Conservation (phyloP, 495 filamentous ascomycete species). For the Trichoderma virens region DNA sequence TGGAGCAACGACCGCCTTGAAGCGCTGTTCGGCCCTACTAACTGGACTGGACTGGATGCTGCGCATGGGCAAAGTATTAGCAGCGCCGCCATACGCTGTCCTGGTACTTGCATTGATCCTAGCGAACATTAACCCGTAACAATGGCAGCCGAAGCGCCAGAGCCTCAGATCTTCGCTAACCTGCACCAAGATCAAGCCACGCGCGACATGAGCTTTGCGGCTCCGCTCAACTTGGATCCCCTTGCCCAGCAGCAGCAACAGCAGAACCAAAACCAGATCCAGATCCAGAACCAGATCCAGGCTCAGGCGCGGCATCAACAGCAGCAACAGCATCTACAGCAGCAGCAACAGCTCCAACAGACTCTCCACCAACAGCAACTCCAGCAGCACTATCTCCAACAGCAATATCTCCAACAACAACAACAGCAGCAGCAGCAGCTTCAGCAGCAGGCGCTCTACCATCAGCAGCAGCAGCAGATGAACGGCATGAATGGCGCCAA, state of each 20-base stretch:
- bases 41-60: too few relatives aligned
- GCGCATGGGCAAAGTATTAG: not conserved
- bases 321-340: not conserved
- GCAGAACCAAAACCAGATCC: slow-evolving; percentile 7
- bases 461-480: slow-evolving; percentile 20
- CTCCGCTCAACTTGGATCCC: slow-evolving; percentile 3
- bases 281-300: not conserved
- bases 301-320: not conserved
- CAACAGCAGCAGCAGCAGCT: slow-evolving; percentile 4
- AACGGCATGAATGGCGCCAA: slow-evolving; percentile 54
- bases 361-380: slow-evolving; percentile 5
- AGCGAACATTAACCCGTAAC: not conserved
- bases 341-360: slow-evolving; percentile 4
- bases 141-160: slow-evolving; percentile 2
- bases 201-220: slow-evolving; percentile 4
- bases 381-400: not conserved
- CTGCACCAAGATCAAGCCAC: slow-evolving; percentile 4
- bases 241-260: not conserved
- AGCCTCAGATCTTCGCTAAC: slow-evolving; percentile 6
- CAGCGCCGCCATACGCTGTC: not conserved
- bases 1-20: too few relatives aligned
- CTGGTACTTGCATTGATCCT: not conserved
- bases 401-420: slow-evolving; percentile 11
- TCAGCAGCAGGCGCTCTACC: not conserved
- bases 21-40: too few relatives aligned